Percentiles rank a stretch among this genome's conserved stretches.
Evolutionary conservation across 75 land plant species (phyloP).

Genomic region (Selaginella moellendorffii): DNA sequence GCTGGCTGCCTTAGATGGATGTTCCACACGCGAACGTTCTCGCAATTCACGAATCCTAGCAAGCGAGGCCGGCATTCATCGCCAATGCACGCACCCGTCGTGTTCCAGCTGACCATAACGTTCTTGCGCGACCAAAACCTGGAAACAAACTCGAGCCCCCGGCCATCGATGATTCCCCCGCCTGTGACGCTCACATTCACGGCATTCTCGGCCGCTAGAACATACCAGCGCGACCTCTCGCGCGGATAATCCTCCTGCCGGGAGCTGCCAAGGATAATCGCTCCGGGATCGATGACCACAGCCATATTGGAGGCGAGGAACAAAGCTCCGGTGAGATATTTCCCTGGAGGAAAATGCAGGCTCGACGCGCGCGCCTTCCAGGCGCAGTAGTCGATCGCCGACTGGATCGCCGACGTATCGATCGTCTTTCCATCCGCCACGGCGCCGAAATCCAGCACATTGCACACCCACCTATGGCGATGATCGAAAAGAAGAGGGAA

Average conservation of each 20-base stretch:
- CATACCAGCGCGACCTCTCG: constrained; percentile 47
- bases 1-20: constrained; percentile 46
- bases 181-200: constrained; percentile 65
- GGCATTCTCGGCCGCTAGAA: constrained; percentile 59
- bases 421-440: constrained; percentile 45
- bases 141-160: constrained; percentile 47
- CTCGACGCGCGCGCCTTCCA: constrained; percentile 24
- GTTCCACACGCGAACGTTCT: constrained; percentile 40
- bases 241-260: constrained; percentile 43
- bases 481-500: too few species aligned
- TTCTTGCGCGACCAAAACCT: constrained; percentile 47
- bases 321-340: constrained; percentile 64
- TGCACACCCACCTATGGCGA: too few species aligned
- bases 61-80: constrained; percentile 90
- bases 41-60: constrained; percentile 53
- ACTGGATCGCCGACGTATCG: constrained; percentile 70
- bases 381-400: constrained; percentile 53
- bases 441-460: constrained; percentile 33
- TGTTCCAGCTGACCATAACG: constrained; percentile 94
- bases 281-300: constrained; percentile 34
- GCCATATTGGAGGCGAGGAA: constrained; percentile 37
- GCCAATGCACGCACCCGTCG: constrained; percentile 60
- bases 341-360: constrained; percentile 43
- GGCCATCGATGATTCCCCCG: constrained; percentile 61
- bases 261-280: constrained; percentile 48